Conservation (phyloP, 805 yeast species). For the Yamadazyma takamatsuzukensis region DNA sequence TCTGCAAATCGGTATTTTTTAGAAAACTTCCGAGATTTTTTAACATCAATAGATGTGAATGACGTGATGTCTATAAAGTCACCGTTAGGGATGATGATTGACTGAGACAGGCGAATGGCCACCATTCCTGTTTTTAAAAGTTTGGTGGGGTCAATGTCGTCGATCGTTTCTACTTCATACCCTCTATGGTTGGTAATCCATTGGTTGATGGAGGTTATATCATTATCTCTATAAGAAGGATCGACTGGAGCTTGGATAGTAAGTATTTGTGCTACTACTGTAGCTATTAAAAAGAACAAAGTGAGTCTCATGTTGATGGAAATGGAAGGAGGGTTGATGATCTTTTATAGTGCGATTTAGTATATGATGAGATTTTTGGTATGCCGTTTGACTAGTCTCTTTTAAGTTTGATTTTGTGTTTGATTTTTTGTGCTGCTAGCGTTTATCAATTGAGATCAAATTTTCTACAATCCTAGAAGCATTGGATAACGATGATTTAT, state of each 20-base stretch:
- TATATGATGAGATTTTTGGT: too few relatives aligned
- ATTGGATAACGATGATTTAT: conserved; percentile 2
- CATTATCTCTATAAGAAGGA: too few relatives aligned
- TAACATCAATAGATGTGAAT: background rate
- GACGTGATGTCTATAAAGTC: conserved; percentile 7
- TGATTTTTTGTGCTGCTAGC: too few relatives aligned
- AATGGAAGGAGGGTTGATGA: too few relatives aligned
- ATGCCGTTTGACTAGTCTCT: too few relatives aligned
- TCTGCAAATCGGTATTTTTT: conserved; percentile 5
- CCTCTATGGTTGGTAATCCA: conserved; percentile 5
- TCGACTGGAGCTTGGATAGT: too few relatives aligned
- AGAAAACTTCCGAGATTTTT: conserved; percentile 1
- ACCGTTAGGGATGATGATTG: conserved; percentile 12
- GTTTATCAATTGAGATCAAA: background rate
- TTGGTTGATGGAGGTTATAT: too few relatives aligned
- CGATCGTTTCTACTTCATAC: conserved; percentile 8
- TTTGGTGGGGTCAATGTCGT: conserved; percentile 9
- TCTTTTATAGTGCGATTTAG: too few relatives aligned
- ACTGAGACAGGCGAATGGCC: conserved; percentile 7
- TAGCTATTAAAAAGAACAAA: too few relatives aligned
- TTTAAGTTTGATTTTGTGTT: too few relatives aligned
- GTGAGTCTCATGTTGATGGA: too few relatives aligned
- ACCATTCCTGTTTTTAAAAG: conserved; percentile 13
- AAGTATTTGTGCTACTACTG: too few relatives aligned
- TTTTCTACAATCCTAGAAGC: conserved; percentile 2